A percentile compares a stretch with the other conserved stretches of the same genome.
Evolutionary conservation across 2,329 filamentous ascomycete genomes (phyloP).

Genomic region (Daldinia sp.): DNA sequence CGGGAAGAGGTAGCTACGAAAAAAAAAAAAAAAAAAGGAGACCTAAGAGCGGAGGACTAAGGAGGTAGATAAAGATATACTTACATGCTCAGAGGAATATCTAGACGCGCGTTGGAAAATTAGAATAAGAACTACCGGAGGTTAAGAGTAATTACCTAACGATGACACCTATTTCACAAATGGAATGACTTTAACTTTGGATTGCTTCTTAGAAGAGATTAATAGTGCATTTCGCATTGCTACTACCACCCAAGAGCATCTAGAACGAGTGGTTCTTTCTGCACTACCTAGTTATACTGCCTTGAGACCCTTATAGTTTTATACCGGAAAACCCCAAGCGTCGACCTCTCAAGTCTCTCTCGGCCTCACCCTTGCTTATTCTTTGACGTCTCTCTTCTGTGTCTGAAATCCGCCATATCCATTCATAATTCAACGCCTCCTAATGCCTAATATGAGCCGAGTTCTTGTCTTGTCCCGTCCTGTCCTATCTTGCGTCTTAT

Average conservation of each 20-base stretch:
- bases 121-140: not conserved
- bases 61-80: not conserved
- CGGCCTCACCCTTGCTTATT: not conserved
- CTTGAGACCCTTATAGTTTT: not conserved
- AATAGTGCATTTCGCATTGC: not conserved
- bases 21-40: not conserved
- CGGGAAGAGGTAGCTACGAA: conserved; percentile 53
- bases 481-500: not conserved
- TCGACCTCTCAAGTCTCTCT: not conserved
- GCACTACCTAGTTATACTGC: not conserved
- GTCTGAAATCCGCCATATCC: not conserved
- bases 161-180: not conserved
- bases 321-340: not conserved
- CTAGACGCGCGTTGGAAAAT: not conserved
- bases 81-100: not conserved
- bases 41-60: not conserved
- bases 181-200: not conserved
- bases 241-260: not conserved
- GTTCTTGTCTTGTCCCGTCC: not conserved
- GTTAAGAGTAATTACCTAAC: not conserved
- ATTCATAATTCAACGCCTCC: conserved; percentile 20
- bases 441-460: conserved; percentile 2
- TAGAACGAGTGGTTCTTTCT: conserved; percentile 13
- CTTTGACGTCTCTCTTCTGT: conserved; percentile 4
- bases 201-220: not conserved